Evolutionary conservation across 148 eudicot genomes (phyloP), one percentile per base, ranked within the genome.

Genomic region (Dysphania ambrosioides): DNA sequence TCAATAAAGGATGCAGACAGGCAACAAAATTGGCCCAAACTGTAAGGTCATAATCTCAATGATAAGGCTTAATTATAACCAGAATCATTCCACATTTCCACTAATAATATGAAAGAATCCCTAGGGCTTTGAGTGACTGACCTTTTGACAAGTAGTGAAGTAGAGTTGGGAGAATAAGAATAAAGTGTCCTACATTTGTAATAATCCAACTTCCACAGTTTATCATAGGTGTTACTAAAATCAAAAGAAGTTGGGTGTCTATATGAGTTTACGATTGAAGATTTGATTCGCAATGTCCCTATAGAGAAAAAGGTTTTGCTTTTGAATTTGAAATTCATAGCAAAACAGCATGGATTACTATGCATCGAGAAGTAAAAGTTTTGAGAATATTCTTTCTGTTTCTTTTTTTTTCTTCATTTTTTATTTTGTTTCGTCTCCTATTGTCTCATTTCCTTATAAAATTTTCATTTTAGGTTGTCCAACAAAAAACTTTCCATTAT

Each of bases 141-240:
- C 44, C 29, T 61, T 61, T 38, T 24, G 27, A 66, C 61, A 55
- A 67, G 77, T 56, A 74, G 53, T 68, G 61, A 55, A 67, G 77
- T 56, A 74, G 53, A 73, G 61, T 23, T 18, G 10, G 24, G 42
- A 64, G 72, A 69, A 79, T 79, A 79, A 79, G 79, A 79, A 79
- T 75, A 79, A 79, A 79, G 79, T 53, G 65, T 34, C 5, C 11
- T 56, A n/a, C 36, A 21, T 49, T 69, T 13, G 1, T 13, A 26
- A 51, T 13, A 26, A 51, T 60, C 60, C 66, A 79, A 67, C 65
- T 36, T 26, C 26, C 12, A 29, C 21, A 35, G 31, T 55, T 10
- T 73, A 36, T 27, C 26, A 68, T 30, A 55, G 12, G 32, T 21
- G 40, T 0, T 38, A 19, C 24, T 5, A 31, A 34, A 31, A 30